Evolutionary conservation across 495 filamentous ascomycete species (phyloP), one percentile per base, ranked within the genome.

Genomic region (Penicillium cataractarum): DNA sequence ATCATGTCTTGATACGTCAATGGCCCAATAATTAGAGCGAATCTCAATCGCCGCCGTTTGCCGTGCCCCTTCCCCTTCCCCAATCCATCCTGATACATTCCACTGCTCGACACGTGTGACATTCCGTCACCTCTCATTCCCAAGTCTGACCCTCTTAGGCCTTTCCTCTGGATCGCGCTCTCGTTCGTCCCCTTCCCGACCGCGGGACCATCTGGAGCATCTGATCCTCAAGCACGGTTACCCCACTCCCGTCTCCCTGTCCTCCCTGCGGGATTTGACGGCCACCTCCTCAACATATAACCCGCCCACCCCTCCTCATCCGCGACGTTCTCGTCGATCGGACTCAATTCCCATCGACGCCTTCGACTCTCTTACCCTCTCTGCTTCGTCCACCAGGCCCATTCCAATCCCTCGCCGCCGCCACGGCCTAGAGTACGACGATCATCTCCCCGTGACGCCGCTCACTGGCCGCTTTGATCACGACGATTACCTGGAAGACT

Each of bases 121-220:
- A 69, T 71, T 65, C 58, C 56, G 17, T 24, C 15, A 61, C 65
- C 74, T 79, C 74, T 84, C 80, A 53, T 76, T 75, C 29, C 57
- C 66, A 55, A 68, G 64, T 76, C 89, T 88, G 31, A 78, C 74
- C 66, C 79, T 77, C 73, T 83, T 84, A 92, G 65, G 76, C 76
- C 65, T 84, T 78, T 70, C 90, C 78, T 44, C 78, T 64, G 69
- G 61, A 50, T 71, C 71, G 65, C 72, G 61, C 55, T 71, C 71
- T 67, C 72, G 58, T 29, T 65, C 75, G 67, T 87, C 83, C 62
- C 88, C 86, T 85, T 87, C 89, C 48, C 89, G 89, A 71, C 91
- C 92, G 29, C 89, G 90, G 56, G 80, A 84, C 50, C 93, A 75
- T 53, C 90, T 90, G 60, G 89, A 93, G 70, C 93, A 88, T 55